A percentile compares a stretch with the other conserved stretches of the same genome.
Conservation (phyloP, 805 yeast genomes). For the Debaryomyces castellii region DNA sequence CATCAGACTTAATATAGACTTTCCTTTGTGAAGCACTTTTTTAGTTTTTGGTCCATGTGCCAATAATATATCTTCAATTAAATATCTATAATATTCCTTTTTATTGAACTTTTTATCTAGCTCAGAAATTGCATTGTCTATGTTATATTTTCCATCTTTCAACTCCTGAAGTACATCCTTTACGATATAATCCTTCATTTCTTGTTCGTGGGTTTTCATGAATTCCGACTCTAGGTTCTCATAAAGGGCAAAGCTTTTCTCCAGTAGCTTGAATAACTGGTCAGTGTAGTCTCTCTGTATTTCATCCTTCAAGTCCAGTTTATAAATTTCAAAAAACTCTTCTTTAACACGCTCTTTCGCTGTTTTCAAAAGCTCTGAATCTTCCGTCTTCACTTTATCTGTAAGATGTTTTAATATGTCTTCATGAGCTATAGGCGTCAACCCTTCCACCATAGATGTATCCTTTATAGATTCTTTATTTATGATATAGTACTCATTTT, state of each 20-base stretch:
- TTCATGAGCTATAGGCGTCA: neutral
- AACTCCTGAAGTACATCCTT: slow-evolving; percentile 10
- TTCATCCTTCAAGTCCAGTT: slow-evolving; percentile 6
- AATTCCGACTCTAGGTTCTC: slow-evolving; percentile 13
- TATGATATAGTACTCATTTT: slow-evolving; percentile 4
- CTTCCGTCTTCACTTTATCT: neutral
- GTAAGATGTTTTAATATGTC: slow-evolving; percentile 1
- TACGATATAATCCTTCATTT: slow-evolving; percentile 10
- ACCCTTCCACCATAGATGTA: neutral
- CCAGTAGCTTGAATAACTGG: slow-evolving; percentile 9
- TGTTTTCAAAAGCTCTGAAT: neutral
- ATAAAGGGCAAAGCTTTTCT: slow-evolving; percentile 10
- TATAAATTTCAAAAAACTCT: slow-evolving; percentile 9
- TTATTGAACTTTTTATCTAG: slow-evolving; percentile 2
- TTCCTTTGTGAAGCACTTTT: slow-evolving; percentile 10
- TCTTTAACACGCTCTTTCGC: slow-evolving; percentile 2
- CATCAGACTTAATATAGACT: slow-evolving; percentile 5
- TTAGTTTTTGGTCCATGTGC: slow-evolving; percentile 10
- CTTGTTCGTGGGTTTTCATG: slow-evolving; percentile 8
- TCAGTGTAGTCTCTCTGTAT: slow-evolving; percentile 10
- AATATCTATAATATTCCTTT: slow-evolving; percentile 6
- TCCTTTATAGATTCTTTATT: slow-evolving; percentile 2
- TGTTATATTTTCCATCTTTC: slow-evolving; percentile 2
- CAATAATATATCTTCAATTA: slow-evolving; percentile 9
- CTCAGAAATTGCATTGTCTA: slow-evolving; percentile 6